Evolutionary conservation across 164 flowering plant species (phyloP).

Genomic region (Nelumbo lutea): DNA sequence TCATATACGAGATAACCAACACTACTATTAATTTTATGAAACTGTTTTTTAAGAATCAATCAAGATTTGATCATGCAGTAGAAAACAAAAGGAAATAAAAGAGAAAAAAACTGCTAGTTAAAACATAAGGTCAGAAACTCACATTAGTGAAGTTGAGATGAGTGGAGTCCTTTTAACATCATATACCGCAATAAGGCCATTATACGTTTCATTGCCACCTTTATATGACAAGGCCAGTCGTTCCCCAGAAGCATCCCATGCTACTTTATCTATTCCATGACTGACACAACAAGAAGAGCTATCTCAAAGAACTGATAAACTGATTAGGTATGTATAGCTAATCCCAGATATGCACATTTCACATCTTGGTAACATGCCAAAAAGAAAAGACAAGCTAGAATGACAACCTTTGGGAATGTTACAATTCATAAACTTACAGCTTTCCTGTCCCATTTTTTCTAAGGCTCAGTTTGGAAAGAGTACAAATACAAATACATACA

Average conservation of each 20-base stretch:
- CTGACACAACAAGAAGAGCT: slow-evolving; percentile 25
- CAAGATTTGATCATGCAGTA: no score
- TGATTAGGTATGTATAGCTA: background rate
- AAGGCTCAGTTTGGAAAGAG: no score
- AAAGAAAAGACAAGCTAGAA: no score
- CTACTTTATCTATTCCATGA: slow-evolving; percentile 76
- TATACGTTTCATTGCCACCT: slow-evolving; percentile 71
- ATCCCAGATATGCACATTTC: background rate
- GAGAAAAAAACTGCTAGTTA: background rate
- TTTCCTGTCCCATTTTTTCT: no score
- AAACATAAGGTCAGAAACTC: slow-evolving; percentile 24
- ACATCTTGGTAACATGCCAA: background rate
- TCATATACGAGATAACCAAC: no score
- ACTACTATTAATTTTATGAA: no score
- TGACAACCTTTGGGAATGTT: no score
- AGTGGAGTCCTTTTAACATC: slow-evolving; percentile 77
- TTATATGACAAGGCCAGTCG: slow-evolving; percentile 75
- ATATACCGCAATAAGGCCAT: slow-evolving; percentile 78
- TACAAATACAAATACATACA: no score
- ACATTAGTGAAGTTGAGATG: slow-evolving; percentile 75
- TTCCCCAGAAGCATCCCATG: slow-evolving; percentile 98
- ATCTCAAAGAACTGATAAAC: background rate
- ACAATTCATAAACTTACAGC: no score
- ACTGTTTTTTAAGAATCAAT: no score
- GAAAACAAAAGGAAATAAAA: no score